Evolutionary conservation across 2,329 filamentous ascomycete species (phyloP).

Genomic region (Elsinoe perseae): DNA sequence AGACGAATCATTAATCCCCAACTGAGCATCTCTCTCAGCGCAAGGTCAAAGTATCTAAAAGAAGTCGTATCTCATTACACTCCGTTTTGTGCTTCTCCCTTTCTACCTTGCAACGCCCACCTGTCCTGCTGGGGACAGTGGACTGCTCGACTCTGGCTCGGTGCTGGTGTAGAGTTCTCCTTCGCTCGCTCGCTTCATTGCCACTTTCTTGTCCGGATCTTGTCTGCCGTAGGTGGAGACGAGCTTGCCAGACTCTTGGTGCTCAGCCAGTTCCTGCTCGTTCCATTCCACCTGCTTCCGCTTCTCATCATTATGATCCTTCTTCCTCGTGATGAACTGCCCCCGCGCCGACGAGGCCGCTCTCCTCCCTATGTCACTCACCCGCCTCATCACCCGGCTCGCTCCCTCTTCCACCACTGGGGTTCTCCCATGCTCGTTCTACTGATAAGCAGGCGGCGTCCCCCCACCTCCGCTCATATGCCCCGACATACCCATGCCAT

Average conservation of each 20-base stretch:
- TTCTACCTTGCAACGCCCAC: not conserved
- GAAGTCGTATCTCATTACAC: conserved; percentile 2
- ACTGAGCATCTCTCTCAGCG: too few species aligned
- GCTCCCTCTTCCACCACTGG: not conserved
- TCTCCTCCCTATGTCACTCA: not conserved
- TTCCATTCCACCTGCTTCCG: too few species aligned
- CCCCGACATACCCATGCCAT: conserved; percentile 22
- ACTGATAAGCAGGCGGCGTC: conserved; percentile 20
- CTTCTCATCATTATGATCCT: too few species aligned
- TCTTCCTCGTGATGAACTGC: too few species aligned
- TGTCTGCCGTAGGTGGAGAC: too few species aligned
- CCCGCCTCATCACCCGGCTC: not conserved
- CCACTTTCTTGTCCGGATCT: not conserved
- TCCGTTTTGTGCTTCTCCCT: not conserved
- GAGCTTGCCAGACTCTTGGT: too few species aligned
- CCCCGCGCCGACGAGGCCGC: too few species aligned
- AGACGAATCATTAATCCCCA: too few species aligned
- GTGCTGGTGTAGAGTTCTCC: too few species aligned
- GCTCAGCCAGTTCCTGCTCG: too few species aligned
- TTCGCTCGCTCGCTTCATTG: not conserved
- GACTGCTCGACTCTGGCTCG: too few species aligned
- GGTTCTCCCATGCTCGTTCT: not conserved
- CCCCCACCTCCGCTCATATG: conserved; percentile 15
- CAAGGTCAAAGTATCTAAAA: not conserved
- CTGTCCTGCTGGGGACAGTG: too few species aligned